A percentile compares a stretch with the other conserved stretches of the same genome.
Conservation (phyloP, 2,329 filamentous ascomycete species). For the Talaromyces albobiverticillius region DNA sequence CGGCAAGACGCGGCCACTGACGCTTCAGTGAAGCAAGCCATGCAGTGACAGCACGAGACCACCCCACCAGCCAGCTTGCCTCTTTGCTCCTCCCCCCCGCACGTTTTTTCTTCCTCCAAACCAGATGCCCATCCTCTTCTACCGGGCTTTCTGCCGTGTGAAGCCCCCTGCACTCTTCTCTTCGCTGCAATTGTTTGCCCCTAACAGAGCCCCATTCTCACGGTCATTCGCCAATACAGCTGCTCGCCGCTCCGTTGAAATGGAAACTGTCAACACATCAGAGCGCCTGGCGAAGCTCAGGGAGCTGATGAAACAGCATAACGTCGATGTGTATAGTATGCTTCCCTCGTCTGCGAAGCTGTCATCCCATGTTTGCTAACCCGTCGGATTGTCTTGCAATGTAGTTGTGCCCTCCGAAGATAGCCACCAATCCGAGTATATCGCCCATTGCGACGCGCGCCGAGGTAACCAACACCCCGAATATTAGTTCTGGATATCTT, state of each 20-base stretch:
- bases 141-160: conserved; percentile 27
- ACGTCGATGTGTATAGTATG: conserved; percentile 88
- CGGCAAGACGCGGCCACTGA: conserved; percentile 10
- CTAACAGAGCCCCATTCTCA: conserved; percentile 17
- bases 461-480: conserved; percentile 53
- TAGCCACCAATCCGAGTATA: conserved; percentile 96
- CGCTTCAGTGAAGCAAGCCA: not conserved
- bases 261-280: conserved; percentile 77
- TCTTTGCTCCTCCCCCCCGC: not conserved
- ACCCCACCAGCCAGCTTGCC: conserved; percentile 7
- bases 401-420: conserved; percentile 94
- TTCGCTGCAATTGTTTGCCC: conserved; percentile 25
- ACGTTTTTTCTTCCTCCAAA: not conserved
- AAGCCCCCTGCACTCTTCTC: conserved; percentile 22
- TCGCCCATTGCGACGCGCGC: conserved; percentile 88
- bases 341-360: not conserved
- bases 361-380: not conserved
- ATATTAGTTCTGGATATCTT: not conserved
- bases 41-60: conserved; percentile 5
- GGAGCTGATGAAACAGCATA: conserved; percentile 79
- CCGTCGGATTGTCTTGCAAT: conserved; percentile 21
- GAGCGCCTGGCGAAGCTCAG: conserved; percentile 73
- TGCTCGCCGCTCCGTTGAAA: conserved; percentile 49
- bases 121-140: conserved; percentile 33
- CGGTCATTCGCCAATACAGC: conserved; percentile 38